These are phyloP conservation scores for Erythrobasidium yunnanense DNA, from an alignment of 768 basidiomycete species.

Conservation along the genomic window DNA sequence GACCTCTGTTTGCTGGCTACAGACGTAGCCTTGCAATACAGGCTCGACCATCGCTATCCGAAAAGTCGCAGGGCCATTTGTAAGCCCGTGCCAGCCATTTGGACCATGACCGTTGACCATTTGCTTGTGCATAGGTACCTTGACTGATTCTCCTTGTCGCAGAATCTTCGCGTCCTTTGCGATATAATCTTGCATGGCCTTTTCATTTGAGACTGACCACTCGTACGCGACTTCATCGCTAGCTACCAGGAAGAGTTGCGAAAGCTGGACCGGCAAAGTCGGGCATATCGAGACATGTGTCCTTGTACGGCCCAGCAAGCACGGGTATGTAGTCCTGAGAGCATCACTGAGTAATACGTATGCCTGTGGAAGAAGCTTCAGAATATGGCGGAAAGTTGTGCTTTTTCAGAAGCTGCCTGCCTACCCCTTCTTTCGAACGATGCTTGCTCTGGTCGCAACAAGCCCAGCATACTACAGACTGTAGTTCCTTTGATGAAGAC, in stretches of 20 bases:
- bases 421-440: background rate
- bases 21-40: slow-evolving; percentile 58
- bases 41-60: slow-evolving; percentile 57
- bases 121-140: background rate
- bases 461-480: background rate
- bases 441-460: background rate
- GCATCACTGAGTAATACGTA: background rate
- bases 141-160: slow-evolving; percentile 1
- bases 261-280: background rate
- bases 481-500: background rate
- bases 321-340: slow-evolving; percentile 1
- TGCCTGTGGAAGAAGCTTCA: background rate
- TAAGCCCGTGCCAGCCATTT: background rate
- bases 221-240: background rate
- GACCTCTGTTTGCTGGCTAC: slow-evolving; percentile 49
- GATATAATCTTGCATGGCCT: background rate
- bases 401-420: background rate
- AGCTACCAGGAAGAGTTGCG: slow-evolving; percentile 7
- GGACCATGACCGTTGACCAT: background rate
- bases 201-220: background rate
- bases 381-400: background rate
- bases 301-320: background rate
- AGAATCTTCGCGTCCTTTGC: background rate
- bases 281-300: background rate
- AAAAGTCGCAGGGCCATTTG: slow-evolving; percentile 22